phyloP scores from a whole-genome alignment of 2,329 filamentous ascomycete species.

The Dryadomyces quercivorus region DNA sequence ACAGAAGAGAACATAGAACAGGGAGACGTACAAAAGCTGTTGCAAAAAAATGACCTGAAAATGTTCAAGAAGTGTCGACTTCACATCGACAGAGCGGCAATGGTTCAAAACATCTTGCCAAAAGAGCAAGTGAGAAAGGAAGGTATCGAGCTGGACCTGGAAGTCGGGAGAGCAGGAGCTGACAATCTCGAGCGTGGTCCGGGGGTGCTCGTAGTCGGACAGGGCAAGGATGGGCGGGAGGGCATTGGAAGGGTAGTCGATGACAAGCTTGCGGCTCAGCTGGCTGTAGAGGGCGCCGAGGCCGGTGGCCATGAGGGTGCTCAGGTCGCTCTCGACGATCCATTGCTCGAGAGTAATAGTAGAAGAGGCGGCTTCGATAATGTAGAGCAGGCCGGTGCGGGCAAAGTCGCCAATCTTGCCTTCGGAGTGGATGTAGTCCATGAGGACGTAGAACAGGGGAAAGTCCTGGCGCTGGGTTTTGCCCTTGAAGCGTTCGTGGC shows the following conservation, averaged over 20 bases:
- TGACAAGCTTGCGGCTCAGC: constrained; percentile 64
- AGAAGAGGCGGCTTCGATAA: constrained; percentile 86
- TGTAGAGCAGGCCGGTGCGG: constrained; percentile 82
- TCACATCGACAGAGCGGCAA: constrained; percentile 83
- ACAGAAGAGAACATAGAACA: not conserved
- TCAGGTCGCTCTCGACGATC: constrained; percentile 94
- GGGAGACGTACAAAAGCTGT: constrained; percentile 62
- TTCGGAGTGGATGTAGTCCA: constrained; percentile 95
- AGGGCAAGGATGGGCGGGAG: constrained; percentile 75
- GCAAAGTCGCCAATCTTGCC: constrained; percentile 94
- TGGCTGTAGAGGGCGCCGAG: constrained; percentile 64
- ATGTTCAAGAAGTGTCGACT: constrained; percentile 85
- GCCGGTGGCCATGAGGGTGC: constrained; percentile 93
- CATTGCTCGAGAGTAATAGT: constrained; percentile 79
- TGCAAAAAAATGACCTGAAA: constrained; percentile 95
- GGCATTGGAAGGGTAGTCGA: constrained; percentile 61
- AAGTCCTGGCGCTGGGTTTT: constrained; percentile 86
- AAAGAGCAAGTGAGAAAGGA: constrained; percentile 87
- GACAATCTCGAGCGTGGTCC: constrained; percentile 58
- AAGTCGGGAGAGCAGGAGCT: constrained; percentile 65
- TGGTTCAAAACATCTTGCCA: constrained; percentile 98
- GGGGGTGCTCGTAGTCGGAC: constrained; percentile 73
- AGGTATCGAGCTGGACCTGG: constrained; percentile 79
- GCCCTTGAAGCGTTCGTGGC: constrained; percentile 71
- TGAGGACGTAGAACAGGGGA: constrained; percentile 85